These are phyloP conservation scores for Tulasnella sp. DNA, from an alignment of 768 basidiomycete species.

Conservation along the genomic window DNA sequence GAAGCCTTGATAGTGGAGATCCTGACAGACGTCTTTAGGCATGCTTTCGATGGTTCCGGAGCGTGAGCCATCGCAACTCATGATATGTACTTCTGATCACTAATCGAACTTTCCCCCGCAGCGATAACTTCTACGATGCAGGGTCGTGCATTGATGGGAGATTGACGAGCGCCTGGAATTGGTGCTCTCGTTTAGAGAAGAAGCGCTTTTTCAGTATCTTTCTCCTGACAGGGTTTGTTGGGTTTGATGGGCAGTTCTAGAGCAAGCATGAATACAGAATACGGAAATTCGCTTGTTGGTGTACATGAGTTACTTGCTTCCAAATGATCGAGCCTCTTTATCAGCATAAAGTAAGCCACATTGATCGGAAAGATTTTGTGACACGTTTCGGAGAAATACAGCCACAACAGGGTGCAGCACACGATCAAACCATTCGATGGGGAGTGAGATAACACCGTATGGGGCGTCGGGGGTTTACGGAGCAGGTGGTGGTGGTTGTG, in stretches of 20 bases:
- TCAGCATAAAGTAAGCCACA: too few species aligned
- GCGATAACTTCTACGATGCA: conserved; percentile 78
- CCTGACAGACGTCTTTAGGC: conserved; percentile 73
- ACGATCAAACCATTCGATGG: too few species aligned
- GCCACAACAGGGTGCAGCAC: too few species aligned
- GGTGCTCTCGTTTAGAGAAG: conserved; percentile 79
- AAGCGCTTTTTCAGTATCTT: conserved; percentile 76
- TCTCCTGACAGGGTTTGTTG: conserved; percentile 70
- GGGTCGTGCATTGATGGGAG: conserved; percentile 77
- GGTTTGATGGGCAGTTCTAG: conserved; percentile 83
- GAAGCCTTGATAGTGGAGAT: conserved; percentile 63
- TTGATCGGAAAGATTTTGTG: too few species aligned
- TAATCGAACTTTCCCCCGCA: neutral
- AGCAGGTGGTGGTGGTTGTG: neutral
- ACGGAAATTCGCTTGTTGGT: too few species aligned
- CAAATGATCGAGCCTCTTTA: too few species aligned
- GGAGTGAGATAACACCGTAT: too few species aligned
- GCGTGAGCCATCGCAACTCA: conserved; percentile 28
- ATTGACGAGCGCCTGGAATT: conserved; percentile 85
- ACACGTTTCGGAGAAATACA: too few species aligned
- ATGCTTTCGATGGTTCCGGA: conserved; percentile 81
- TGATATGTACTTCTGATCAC: neutral
- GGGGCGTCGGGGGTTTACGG: neutral
- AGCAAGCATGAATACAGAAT: too few species aligned
- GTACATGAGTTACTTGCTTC: too few species aligned